These are phyloP conservation scores for Collybia sp. DNA, from an alignment of 768 basidiomycete genomes.

Conservation along the genomic window DNA sequence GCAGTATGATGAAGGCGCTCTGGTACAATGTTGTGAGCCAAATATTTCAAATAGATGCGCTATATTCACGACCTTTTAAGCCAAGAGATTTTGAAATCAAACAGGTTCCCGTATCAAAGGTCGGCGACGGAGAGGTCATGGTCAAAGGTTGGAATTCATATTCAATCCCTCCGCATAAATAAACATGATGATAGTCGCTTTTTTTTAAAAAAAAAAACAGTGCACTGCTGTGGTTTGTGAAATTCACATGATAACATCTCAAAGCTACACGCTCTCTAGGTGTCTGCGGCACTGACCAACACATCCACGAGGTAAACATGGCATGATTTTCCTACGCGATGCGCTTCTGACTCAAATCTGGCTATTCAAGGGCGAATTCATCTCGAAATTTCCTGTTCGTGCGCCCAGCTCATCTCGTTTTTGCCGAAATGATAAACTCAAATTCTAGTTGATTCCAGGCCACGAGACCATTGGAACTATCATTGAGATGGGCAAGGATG, in stretches of 20 bases:
- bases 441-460: slow-evolving; percentile 58
- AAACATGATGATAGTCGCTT: too few relatives aligned
- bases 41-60: not conserved
- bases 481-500: slow-evolving; percentile 74
- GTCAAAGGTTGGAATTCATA: slow-evolving; percentile 48
- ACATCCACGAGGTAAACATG: not conserved
- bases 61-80: slow-evolving; percentile 27
- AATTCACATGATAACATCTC: not conserved
- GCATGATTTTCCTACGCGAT: slow-evolving; percentile 2
- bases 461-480: slow-evolving; percentile 74
- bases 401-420: not conserved
- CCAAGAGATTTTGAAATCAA: slow-evolving; percentile 64
- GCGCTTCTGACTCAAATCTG: not conserved
- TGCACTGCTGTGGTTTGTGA: slow-evolving; percentile 37
- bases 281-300: slow-evolving; percentile 60
- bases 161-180: too few relatives aligned
- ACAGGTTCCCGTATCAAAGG: slow-evolving; percentile 61
- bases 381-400: slow-evolving; percentile 52
- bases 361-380: slow-evolving; percentile 46
- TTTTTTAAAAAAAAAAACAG: slow-evolving; percentile 18
- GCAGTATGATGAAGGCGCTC: slow-evolving; percentile 58
- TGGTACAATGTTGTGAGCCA: slow-evolving; percentile 55
- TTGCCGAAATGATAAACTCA: not conserved
- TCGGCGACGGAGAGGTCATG: slow-evolving; percentile 67
- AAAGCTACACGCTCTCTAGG: slow-evolving; percentile 20